These are phyloP conservation scores for Dentipellis fragilis DNA, from an alignment of 768 basidiomycete genomes.

Conservation along the genomic window DNA sequence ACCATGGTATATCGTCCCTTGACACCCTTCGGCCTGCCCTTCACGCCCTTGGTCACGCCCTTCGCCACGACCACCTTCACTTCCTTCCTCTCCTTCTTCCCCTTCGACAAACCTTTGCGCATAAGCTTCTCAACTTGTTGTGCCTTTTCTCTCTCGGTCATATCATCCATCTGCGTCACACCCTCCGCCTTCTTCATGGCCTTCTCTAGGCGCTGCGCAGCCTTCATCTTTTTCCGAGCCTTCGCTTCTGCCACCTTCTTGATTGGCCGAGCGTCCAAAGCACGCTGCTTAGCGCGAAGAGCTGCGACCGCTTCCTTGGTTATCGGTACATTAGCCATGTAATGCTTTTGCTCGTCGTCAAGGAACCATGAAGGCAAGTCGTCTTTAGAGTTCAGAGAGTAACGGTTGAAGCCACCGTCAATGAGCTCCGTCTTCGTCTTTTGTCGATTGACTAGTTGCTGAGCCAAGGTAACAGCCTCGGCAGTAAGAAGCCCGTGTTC, in stretches of 20 bases:
- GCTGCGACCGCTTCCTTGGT: slow-evolving; percentile 90
- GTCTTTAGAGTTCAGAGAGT: slow-evolving; percentile 87
- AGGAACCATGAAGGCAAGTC: slow-evolving; percentile 93
- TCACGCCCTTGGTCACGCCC: slow-evolving; percentile 79
- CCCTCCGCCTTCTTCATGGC: slow-evolving; percentile 95
- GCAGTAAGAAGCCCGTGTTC: slow-evolving; percentile 78
- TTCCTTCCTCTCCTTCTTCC: slow-evolving; percentile 58
- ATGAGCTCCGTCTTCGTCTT: slow-evolving; percentile 82
- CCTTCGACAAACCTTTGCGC: slow-evolving; percentile 63
- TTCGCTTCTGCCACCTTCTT: slow-evolving; percentile 99
- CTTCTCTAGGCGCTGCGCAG: slow-evolving; percentile 76
- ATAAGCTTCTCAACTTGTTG: slow-evolving; percentile 89
- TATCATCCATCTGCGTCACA: slow-evolving; percentile 76
- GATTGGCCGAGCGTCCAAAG: slow-evolving; percentile 92
- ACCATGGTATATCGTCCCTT: slow-evolving; percentile 96
- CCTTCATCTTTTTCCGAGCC: slow-evolving; percentile 90
- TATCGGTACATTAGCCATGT: slow-evolving; percentile 91
- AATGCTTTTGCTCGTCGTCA: slow-evolving; percentile 89
- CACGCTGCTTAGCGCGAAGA: slow-evolving; percentile 82
- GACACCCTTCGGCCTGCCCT: slow-evolving; percentile 91
- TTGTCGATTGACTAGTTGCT: slow-evolving; percentile 82
- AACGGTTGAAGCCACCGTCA: slow-evolving; percentile 92
- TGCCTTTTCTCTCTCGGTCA: slow-evolving; percentile 94
- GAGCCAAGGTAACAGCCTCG: slow-evolving; percentile 87
- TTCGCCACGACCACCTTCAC: slow-evolving; percentile 88